Conservation (phyloP, 2,329 filamentous ascomycete species). For the Verticillium alfalfae region DNA sequence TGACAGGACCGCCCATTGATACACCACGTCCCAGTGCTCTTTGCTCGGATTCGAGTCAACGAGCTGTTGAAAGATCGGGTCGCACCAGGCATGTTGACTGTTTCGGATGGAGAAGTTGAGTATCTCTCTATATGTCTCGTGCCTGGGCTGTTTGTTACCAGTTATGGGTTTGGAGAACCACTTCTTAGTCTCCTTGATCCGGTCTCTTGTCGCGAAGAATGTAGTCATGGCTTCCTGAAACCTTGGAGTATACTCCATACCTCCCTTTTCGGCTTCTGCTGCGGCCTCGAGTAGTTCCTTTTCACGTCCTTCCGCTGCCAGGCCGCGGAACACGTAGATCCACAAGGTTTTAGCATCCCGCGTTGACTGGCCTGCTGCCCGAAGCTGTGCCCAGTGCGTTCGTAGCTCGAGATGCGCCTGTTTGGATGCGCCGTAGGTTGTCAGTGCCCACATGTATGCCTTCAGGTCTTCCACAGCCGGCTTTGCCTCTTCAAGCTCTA, state of each 20-base stretch:
- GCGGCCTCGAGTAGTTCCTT: slow-evolving; percentile 52
- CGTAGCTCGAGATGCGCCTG: slow-evolving; percentile 37
- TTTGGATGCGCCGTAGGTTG: slow-evolving; percentile 46
- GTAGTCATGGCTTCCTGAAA: slow-evolving; percentile 51
- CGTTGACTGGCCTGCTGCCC: slow-evolving; percentile 1
- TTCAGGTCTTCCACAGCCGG: slow-evolving; percentile 25
- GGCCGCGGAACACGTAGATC: slow-evolving; percentile 51
- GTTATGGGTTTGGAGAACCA: slow-evolving; percentile 60
- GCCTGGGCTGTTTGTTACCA: slow-evolving; percentile 30
- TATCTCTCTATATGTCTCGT: slow-evolving; percentile 45
- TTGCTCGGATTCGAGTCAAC: slow-evolving; percentile 42
- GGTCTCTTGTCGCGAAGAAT: slow-evolving; percentile 56
- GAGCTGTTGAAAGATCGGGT: slow-evolving; percentile 49
- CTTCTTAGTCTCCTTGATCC: slow-evolving; percentile 54
- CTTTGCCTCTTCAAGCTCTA: slow-evolving; percentile 7
- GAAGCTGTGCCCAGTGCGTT: slow-evolving; percentile 20
- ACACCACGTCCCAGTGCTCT: slow-evolving; percentile 63
- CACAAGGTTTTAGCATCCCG: slow-evolving; percentile 29
- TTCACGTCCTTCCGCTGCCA: slow-evolving; percentile 55
- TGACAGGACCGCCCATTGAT: slow-evolving; percentile 70
- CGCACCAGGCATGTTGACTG: slow-evolving; percentile 56
- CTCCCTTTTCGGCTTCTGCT: slow-evolving; percentile 42
- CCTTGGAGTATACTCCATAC: slow-evolving; percentile 34
- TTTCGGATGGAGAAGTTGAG: slow-evolving; percentile 57
- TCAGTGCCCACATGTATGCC: slow-evolving; percentile 43